Evolutionary conservation across 2,329 filamentous ascomycete genomes (phyloP).

Genomic region (Metarhizium brunneum): DNA sequence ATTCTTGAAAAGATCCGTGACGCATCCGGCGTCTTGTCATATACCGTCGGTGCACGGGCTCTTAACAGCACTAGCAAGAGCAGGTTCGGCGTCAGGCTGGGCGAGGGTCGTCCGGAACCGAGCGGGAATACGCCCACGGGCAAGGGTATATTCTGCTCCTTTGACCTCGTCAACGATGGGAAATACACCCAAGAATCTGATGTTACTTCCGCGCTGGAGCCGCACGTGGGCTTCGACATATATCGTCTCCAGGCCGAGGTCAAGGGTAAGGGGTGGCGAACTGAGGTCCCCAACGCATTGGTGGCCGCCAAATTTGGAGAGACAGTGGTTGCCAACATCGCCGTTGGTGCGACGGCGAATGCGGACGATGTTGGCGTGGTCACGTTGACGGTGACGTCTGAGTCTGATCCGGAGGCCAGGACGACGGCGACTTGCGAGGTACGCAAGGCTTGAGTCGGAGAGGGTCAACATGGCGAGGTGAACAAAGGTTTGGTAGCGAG

Average conservation of each 20-base stretch:
- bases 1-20: conserved; percentile 34
- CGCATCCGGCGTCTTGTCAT: conserved; percentile 29
- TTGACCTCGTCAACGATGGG: conserved; percentile 38
- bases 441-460: conserved; percentile 9
- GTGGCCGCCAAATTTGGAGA: no score
- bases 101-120: conserved; percentile 18
- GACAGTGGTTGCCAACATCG: no score
- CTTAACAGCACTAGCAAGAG: conserved; percentile 22
- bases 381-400: conserved; percentile 34
- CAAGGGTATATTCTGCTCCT: conserved; percentile 33
- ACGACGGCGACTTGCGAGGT: conserved; percentile 23
- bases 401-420: conserved; percentile 25
- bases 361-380: conserved; percentile 26
- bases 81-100: conserved; percentile 25
- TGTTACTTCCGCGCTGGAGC: conserved; percentile 21
- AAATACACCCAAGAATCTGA: conserved; percentile 15
- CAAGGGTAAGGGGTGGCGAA: conserved; percentile 35
- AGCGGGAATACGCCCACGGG: conserved; percentile 15
- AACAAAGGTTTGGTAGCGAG: no score
- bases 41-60: conserved; percentile 37
- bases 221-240: conserved; percentile 34
- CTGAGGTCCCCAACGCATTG: conserved; percentile 25
- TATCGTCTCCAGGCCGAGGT: conserved; percentile 36
- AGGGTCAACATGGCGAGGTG: not conserved
- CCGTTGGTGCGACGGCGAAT: no score